phyloP scores from a whole-genome alignment of 805 yeast genomes.

The Lipomyces chichibuensis region DNA sequence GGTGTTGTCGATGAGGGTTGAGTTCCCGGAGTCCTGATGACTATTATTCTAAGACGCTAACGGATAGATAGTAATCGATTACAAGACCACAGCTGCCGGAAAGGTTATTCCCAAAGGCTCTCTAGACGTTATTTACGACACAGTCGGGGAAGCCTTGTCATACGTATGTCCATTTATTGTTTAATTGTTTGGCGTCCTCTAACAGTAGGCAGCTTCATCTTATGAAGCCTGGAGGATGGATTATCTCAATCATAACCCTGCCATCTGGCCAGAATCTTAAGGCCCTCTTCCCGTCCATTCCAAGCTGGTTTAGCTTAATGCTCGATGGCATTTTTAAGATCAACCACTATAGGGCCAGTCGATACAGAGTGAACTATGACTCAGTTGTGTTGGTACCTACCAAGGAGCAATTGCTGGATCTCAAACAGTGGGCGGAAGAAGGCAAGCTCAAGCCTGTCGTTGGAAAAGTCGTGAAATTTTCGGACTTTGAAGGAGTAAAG shows the following conservation, averaged over 20 bases:
- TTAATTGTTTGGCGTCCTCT: background rate
- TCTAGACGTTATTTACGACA: slow-evolving; percentile 35
- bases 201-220: slow-evolving; percentile 12
- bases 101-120: slow-evolving; percentile 24
- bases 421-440: slow-evolving; percentile 23
- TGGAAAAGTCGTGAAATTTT: slow-evolving; percentile 20
- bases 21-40: background rate
- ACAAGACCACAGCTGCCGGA: slow-evolving; percentile 31
- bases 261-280: slow-evolving; percentile 18
- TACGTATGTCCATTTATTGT: background rate
- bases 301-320: slow-evolving; percentile 2
- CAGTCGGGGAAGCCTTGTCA: slow-evolving; percentile 25
- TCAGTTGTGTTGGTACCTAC: slow-evolving; percentile 15
- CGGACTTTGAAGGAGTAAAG: slow-evolving; percentile 22
- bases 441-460: slow-evolving; percentile 33
- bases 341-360: slow-evolving; percentile 3
- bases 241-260: slow-evolving; percentile 22
- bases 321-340: slow-evolving; percentile 10
- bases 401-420: slow-evolving; percentile 9
- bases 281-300: background rate
- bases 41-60: background rate
- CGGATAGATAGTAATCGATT: slow-evolving; percentile 29
- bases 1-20: slow-evolving; percentile 30
- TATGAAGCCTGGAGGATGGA: slow-evolving; percentile 31
- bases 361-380: slow-evolving; percentile 20